These are phyloP conservation scores for Ceratorhiza oryzae-sativae DNA, from an alignment of 1,284 basidiomycete species.

Conservation along the genomic window DNA sequence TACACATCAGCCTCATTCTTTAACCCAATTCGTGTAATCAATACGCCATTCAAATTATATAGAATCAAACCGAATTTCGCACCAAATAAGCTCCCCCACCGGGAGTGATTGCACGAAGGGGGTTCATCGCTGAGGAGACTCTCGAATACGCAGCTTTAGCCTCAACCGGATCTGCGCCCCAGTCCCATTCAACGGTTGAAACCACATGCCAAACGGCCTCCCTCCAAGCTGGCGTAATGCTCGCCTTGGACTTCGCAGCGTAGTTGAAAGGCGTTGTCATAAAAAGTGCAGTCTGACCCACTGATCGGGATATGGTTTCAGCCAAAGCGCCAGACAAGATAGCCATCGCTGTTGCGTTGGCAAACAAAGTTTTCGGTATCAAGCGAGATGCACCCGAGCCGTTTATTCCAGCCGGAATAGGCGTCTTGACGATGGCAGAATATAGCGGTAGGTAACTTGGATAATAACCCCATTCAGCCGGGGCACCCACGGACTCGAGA, in stretches of 20 bases:
- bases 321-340: not conserved
- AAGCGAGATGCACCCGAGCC: conserved; percentile 11
- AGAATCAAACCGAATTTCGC: not conserved
- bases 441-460: conserved; percentile 10
- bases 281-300: not conserved
- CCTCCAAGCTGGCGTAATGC: conserved; percentile 59
- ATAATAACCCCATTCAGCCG: conserved; percentile 1
- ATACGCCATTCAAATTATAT: not conserved
- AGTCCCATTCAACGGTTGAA: not conserved
- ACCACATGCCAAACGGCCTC: conserved; percentile 56
- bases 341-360: not conserved
- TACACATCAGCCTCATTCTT: conserved; percentile 67
- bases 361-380: conserved; percentile 1
- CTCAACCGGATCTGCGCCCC: not conserved
- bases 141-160: conserved; percentile 16
- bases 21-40: not conserved
- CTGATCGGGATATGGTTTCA: not conserved
- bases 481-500: not conserved
- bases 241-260: conserved; percentile 55
- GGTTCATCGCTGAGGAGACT: conserved; percentile 42
- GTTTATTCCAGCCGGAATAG: conserved; percentile 1
- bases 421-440: not conserved
- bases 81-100: conserved; percentile 27
- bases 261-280: conserved; percentile 11
- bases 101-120: conserved; percentile 28